Percentiles rank a stretch among this genome's conserved stretches.
Conservation (phyloP, 352 stramenopile genomes). For the Phytopythium delawarense region DNA sequence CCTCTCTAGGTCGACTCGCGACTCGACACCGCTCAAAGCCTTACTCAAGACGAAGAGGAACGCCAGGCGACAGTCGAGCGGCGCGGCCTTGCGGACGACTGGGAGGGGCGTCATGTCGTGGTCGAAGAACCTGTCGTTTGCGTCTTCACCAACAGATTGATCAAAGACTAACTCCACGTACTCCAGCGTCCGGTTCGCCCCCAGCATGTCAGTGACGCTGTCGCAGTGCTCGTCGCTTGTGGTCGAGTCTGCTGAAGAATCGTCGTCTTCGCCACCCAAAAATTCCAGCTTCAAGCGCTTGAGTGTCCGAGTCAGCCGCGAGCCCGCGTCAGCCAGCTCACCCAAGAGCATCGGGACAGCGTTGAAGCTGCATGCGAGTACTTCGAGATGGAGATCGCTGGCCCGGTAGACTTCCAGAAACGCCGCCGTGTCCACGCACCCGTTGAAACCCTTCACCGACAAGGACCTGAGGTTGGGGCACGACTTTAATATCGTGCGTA, state of each 20-base stretch:
- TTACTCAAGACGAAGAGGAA: background rate
- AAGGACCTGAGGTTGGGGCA: background rate
- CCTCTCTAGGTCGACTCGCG: background rate
- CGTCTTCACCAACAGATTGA: background rate
- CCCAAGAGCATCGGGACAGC: background rate
- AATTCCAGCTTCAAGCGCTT: background rate
- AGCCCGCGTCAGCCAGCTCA: background rate
- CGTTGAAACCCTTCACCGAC: background rate
- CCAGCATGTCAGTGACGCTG: background rate
- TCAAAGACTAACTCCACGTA: background rate
- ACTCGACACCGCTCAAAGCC: background rate
- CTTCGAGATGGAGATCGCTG: background rate
- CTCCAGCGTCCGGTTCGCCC: background rate
- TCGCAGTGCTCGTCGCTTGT: background rate
- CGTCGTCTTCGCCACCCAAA: background rate
- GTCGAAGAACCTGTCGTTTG: background rate
- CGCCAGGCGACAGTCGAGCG: background rate
- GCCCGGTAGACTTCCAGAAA: background rate
- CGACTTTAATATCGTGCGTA: background rate
- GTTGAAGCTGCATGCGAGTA: background rate
- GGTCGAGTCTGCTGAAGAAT: too few species aligned
- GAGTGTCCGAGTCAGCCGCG: background rate
- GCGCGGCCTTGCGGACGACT: background rate
- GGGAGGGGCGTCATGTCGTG: background rate
- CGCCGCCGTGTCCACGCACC: background rate